Evolutionary conservation across 345 rosid genomes (phyloP), one percentile per base, ranked within the genome.

Genomic region (Orychophragmus violaceus): DNA sequence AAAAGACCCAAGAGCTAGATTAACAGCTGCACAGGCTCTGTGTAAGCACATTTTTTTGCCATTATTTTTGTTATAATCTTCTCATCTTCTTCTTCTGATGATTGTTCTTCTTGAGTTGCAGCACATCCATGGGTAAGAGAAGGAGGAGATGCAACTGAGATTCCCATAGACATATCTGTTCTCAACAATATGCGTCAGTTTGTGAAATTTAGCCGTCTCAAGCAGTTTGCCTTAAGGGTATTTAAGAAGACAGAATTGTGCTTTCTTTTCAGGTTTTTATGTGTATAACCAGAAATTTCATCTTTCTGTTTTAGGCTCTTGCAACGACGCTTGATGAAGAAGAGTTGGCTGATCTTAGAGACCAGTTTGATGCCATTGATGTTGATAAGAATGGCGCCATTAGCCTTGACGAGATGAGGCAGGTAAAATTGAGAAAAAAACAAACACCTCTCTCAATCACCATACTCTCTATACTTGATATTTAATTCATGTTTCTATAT

Each of bases 41-140:
- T 94, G 97, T 92, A 66, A 16, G 59, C 18, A 30, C 21, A 17
- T 29, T 29, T 17, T 17, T 18, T 12, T 17, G 48, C 14, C 7
- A 16, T 28, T 80, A n/a, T 67, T 42, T 29, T 28, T 56, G 8
- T 56, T 37, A 16, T 29, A 0, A 16, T n/a, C 8, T 54, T 8
- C 48, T 39, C 0, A 24, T 36, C n/a, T 59, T 21, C 5, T 16
- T 0, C 1, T 19, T 14, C 28, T 51, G 57, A 27, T 8, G 16
- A 25, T 62, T 21, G 71, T 3, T 21, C 8, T 7, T 69, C n/a
- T n/a, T n/a, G n/a, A n/a, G 48, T 68, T 76, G 51, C 87, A 95
- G 99, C 99, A 16, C 99, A 95, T 53, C 88, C 94, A 63, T 95
- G 98, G 98, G 99, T 91, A 44, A 85, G 99, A 82, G 99, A 95